Base-by-base conservation (phyloP, 441 rosid genomes). In the Bruguiera hainesii region DNA sequence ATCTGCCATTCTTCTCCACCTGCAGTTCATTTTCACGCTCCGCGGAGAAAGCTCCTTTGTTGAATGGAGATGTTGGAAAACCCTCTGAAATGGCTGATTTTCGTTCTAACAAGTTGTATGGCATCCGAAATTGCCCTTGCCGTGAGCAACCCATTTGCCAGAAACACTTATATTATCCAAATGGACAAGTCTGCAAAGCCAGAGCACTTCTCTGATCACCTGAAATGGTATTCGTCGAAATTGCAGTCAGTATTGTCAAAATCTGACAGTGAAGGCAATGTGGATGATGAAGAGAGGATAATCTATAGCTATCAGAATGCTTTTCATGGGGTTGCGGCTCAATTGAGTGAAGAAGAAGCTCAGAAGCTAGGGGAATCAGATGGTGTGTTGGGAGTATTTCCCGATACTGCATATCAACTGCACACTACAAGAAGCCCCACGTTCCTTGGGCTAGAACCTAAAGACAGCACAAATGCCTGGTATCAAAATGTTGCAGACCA, bases 171-270 rank as follows among this genome's bases (percentile, higher is more conserved):
- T 73, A 79, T 93, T 20, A 75, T 93, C 67, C 97, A 93, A 23
- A 90, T 91, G 95, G 96, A 93, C 63, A 93, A 77, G 77, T 76
- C 83, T 35, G 89, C 90, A 18, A 91, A 75, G 95, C 98, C 97
- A 8, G 79, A 50, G 26, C 72, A 89, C 48, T 85, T 83, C 76
- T 70, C 85, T 31, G 51, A 37, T 57, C 91, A 88, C 73, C 76
- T 81, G 4, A 82, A 93, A 31, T 93, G 98, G 98, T 93, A 89
- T 83, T 76, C 87, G 8, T 87, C 90, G 0, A 85, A 79, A 72
- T 70, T 93, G 28, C 65, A 79, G 65, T 85, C 95, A 13, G 84
- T 83, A 5, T 70, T 79, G 33, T 69, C 80, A 19, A 61, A 66
- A 57, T 60, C 71, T 63, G 68, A 71, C 39, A 68, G 46, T 21